phyloP scores from a whole-genome alignment of 2,329 filamentous ascomycete genomes.

The Stromatinia cepivora region DNA sequence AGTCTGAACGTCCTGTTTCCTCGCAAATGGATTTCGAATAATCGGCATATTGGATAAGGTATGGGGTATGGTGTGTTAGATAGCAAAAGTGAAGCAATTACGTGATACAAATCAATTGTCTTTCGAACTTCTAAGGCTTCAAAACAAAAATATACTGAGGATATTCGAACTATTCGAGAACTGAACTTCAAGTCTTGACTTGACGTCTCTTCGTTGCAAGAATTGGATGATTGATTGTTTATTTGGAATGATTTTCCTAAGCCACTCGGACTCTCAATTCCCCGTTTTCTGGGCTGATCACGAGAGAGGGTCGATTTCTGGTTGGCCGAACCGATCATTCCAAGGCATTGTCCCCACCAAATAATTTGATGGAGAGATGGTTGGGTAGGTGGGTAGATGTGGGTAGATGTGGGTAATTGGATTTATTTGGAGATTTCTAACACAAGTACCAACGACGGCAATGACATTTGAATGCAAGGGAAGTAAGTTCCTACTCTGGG shows the following conservation, averaged over 20 bases:
- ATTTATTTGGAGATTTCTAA: not conserved
- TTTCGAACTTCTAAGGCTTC: not conserved
- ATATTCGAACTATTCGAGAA: conserved; percentile 8
- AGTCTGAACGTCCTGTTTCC: conserved; percentile 49
- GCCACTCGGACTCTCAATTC: conserved; percentile 22
- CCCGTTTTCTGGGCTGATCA: conserved; percentile 22
- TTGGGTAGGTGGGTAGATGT: not conserved
- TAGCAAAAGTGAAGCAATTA: conserved; percentile 1
- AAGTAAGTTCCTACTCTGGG: not conserved
- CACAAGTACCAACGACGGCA: not conserved
- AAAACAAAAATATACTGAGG: conserved; percentile 8
- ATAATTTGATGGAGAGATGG: not conserved
- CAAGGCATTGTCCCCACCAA: not conserved
- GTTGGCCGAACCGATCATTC: conserved; percentile 17
- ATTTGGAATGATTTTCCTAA: conserved; percentile 13
- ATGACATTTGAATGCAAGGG: not conserved
- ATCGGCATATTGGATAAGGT: conserved; percentile 8
- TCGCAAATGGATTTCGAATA: conserved; percentile 66
- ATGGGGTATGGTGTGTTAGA: not conserved
- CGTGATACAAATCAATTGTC: conserved; percentile 18
- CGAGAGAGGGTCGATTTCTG: conserved; percentile 10
- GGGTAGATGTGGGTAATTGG: not conserved
- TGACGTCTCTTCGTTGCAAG: conserved; percentile 9
- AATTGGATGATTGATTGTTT: conserved; percentile 16
- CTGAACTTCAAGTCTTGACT: not conserved